Percentiles rank a stretch among this genome's conserved stretches.
phyloP scores from a whole-genome alignment of 306 rosid genomes.

The Astragalus glycyphyllos region DNA sequence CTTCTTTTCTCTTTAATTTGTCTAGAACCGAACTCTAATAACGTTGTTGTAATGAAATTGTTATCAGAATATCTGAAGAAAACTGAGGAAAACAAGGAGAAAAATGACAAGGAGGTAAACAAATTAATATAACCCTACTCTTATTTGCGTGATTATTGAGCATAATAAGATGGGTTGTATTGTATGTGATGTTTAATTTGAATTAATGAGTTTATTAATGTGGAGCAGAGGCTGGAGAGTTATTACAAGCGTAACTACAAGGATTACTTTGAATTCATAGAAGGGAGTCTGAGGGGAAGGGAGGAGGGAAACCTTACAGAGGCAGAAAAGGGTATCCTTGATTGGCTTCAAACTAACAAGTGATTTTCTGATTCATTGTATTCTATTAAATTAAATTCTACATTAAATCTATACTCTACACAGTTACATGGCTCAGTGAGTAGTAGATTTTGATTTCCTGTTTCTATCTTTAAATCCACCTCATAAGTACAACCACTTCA shows the following conservation, averaged over 20 bases:
- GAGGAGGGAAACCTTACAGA: slow-evolving; percentile 60
- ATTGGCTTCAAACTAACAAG: slow-evolving; percentile 80
- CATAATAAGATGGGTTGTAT: neutral
- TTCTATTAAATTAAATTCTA: slow-evolving; percentile 34
- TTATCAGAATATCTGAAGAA: slow-evolving; percentile 79
- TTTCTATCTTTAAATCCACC: too few relatives aligned
- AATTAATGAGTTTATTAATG: neutral
- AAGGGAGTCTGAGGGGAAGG: slow-evolving; percentile 63
- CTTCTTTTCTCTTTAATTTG: neutral
- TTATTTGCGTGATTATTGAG: neutral
- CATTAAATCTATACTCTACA: slow-evolving; percentile 7
- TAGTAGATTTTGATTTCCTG: slow-evolving; percentile 34
- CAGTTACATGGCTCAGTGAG: neutral
- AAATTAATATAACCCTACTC: neutral
- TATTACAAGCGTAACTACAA: slow-evolving; percentile 92
- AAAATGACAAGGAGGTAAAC: slow-evolving; percentile 89
- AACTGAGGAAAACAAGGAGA: slow-evolving; percentile 85
- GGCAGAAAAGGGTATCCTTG: slow-evolving; percentile 81
- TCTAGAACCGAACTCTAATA: too few relatives aligned
- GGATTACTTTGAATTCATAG: slow-evolving; percentile 86
- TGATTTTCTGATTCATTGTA: slow-evolving; percentile 23
- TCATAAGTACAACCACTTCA: too few relatives aligned
- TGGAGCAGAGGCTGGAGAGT: slow-evolving; percentile 76
- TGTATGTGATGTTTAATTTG: neutral
- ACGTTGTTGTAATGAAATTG: slow-evolving; percentile 3